Percentiles rank a stretch among this genome's conserved stretches.
These are phyloP conservation scores for Umbelopsis isabellina DNA, from an alignment of 192 early-diverging fungal genomes.

Conservation along the genomic window DNA sequence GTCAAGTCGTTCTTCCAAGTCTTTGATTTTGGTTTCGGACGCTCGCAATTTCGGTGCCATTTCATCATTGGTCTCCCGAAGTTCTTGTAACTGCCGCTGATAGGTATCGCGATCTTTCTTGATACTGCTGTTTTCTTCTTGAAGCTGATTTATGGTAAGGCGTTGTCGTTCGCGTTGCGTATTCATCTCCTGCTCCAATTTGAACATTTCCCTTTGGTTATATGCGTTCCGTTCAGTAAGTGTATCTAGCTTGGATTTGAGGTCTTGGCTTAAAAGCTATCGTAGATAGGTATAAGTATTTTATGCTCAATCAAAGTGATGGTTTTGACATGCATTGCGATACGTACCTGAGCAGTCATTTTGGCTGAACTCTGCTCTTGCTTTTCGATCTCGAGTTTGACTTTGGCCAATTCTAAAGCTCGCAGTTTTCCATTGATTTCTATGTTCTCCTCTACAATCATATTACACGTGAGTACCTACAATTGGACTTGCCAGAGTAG, in stretches of 20 bases:
- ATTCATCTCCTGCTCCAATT: slow-evolving; percentile 18
- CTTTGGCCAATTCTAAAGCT: background rate
- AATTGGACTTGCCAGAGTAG: no score
- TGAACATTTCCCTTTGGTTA: slow-evolving; percentile 17
- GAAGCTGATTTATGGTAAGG: background rate
- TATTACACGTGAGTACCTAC: background rate
- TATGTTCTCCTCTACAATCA: background rate
- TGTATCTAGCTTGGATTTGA: slow-evolving; percentile 12
- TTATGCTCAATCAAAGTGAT: background rate
- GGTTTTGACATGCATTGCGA: background rate
- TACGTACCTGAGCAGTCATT: slow-evolving; percentile 11
- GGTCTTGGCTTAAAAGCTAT: slow-evolving; percentile 6
- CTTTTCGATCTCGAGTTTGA: slow-evolving; percentile 12
- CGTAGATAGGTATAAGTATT: background rate
- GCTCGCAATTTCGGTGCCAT: slow-evolving; percentile 1
- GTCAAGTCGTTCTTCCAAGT: slow-evolving; percentile 16
- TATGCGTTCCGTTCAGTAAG: slow-evolving; percentile 12
- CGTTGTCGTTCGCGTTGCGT: slow-evolving; percentile 7
- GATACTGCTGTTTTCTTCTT: slow-evolving; percentile 14
- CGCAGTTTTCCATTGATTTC: slow-evolving; percentile 11
- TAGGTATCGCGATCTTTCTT: slow-evolving; percentile 1
- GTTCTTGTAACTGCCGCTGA: background rate
- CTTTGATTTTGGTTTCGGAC: slow-evolving; percentile 7
- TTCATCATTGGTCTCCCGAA: background rate
- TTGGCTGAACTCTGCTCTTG: slow-evolving; percentile 16